Evolutionary conservation across 305 asterid genomes (phyloP).

Genomic region (Nicotiana rustica): DNA sequence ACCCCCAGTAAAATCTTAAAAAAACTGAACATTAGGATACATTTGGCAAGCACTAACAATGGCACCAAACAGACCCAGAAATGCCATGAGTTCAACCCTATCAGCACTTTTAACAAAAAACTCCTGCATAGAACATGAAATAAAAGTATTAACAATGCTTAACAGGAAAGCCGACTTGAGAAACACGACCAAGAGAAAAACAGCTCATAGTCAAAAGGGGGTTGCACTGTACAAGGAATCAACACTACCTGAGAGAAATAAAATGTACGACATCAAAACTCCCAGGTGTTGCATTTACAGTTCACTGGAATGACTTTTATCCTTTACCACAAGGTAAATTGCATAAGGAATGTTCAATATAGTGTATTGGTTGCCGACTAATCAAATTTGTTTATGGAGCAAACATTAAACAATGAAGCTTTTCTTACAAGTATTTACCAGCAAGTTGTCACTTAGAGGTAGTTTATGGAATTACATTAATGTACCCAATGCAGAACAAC

Average conservation of each 20-base stretch:
- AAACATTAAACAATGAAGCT: not conserved
- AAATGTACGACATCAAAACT: not conserved
- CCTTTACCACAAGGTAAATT: conserved; percentile 6
- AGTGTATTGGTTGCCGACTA: not conserved
- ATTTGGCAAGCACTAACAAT: conserved; percentile 85
- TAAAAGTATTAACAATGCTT: conserved; percentile 13
- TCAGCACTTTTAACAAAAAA: conserved; percentile 91
- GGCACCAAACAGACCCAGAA: conserved; percentile 96
- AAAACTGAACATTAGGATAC: conserved; percentile 59
- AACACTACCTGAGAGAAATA: conserved; percentile 21
- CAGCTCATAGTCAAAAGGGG: not conserved
- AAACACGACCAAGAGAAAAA: not conserved
- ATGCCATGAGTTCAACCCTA: conserved; percentile 92
- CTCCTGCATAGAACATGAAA: conserved; percentile 65
- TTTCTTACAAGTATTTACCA: not conserved
- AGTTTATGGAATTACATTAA: not conserved
- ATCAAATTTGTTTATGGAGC: not conserved
- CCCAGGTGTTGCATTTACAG: conserved; percentile 23
- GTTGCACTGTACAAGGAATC: conserved; percentile 14
- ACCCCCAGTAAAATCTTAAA: conserved; percentile 21
- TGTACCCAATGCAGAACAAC: not conserved
- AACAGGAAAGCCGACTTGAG: not conserved
- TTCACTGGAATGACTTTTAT: conserved; percentile 13
- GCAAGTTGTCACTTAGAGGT: not conserved
- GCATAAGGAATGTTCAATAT: not conserved